Evolutionary conservation across 163 green algal genomes (phyloP).

Genomic region (Scenedesmus sp.): DNA sequence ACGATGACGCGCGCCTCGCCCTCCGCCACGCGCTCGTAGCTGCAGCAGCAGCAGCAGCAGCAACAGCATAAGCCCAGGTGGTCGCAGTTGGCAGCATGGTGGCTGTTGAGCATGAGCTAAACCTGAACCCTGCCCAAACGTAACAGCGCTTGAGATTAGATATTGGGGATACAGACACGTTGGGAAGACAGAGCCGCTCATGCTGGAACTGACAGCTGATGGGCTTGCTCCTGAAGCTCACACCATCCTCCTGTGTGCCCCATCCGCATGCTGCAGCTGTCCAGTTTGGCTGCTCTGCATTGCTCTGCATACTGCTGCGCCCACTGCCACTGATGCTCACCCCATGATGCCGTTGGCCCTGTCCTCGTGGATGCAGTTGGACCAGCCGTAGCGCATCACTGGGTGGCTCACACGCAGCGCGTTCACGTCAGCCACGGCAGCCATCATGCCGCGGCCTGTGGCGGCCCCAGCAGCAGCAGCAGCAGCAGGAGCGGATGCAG

Average conservation of each 20-base stretch:
- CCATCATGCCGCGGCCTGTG: conserved; percentile 57
- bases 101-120: too few species aligned
- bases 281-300: neutral
- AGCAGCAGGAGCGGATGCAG: neutral
- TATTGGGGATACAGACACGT: too few species aligned
- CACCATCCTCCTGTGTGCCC: neutral
- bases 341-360: conserved; percentile 60
- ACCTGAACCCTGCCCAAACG: too few species aligned
- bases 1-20: conserved; percentile 59
- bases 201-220: too few species aligned
- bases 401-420: conserved; percentile 54
- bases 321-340: conserved; percentile 35
- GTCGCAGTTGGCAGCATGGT: too few species aligned
- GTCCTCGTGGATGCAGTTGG: conserved; percentile 75
- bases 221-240: too few species aligned
- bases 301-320: neutral
- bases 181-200: too few species aligned
- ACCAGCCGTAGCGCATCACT: conserved; percentile 61
- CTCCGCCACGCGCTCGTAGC: conserved; percentile 55
- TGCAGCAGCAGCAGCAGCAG: conserved; percentile 1
- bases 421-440: conserved; percentile 63
- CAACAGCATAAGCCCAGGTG: too few species aligned
- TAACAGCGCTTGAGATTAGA: too few species aligned
- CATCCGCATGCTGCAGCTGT: neutral
- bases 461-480: neutral